Evolutionary conservation across 352 stramenopile species (phyloP), one percentile per base, ranked within the genome.

Genomic region (Phytophthora boehmeriae): DNA sequence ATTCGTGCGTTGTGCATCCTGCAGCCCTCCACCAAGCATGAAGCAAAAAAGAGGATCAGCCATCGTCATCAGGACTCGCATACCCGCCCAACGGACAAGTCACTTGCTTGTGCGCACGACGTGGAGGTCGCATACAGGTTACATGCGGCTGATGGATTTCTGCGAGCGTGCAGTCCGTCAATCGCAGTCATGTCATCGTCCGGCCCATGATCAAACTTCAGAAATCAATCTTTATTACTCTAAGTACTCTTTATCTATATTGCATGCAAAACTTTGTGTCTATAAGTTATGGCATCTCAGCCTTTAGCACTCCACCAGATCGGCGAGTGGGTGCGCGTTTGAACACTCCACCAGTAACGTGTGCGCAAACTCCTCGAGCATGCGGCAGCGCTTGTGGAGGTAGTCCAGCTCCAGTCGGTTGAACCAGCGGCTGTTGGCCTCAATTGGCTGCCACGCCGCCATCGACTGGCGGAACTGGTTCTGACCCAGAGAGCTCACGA

Each of bases 341-440:
- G 79, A 72, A 68, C 79, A 86, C 70, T 95, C 86, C 35, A 92
- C 64, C 30, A 95, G 68, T 42, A 95, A 59, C 42, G 74, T 72
- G 61, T 95, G 79, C 0, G 82, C 78, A 59, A 95, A 95, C 43
- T 85, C 71, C 59, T 95, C 86, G 14, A 95, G 69, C 69, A 88
- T 63, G 28, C 72, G 74, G 70, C 83, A 95, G n/a, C 85, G 81
- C 63, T 80, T 69, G 69, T 95, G 86, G 54, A 95, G 59, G 71
- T 95, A 95, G 58, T 65, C 84, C 13, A 95, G 70, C 64, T 95
- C 86, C 17, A 95, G 76, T 14, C 83, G 85, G 64, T 92, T 87
- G 66, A 95, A 92, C 86, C 86, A 95, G 36, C 83, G 77, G 53
- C 82, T 89, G 16, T 54, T 63, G 20, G 75, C 75, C 20, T 85